These are phyloP conservation scores for Fusarium subtropicale DNA, from an alignment of 2,329 filamentous ascomycete species.

Conservation along the genomic window DNA sequence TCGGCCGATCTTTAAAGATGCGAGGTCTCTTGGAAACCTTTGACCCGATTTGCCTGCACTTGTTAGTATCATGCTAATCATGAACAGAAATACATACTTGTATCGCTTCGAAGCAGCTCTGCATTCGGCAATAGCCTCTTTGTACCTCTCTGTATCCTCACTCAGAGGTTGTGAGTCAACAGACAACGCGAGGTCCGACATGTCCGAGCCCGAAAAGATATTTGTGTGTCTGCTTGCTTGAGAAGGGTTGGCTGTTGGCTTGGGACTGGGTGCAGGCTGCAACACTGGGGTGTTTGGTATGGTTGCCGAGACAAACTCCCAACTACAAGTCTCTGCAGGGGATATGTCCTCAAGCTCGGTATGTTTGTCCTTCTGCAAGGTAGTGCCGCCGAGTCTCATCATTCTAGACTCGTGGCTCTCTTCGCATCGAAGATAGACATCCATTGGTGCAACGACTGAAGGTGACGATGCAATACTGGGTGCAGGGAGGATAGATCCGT, in stretches of 20 bases:
- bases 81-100: neutral
- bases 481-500: slow-evolving; percentile 20
- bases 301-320: slow-evolving; percentile 3
- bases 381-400: neutral
- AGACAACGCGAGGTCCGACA: slow-evolving; percentile 21
- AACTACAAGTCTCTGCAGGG: slow-evolving; percentile 8
- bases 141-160: neutral
- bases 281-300: neutral
- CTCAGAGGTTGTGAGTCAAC: neutral
- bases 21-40: neutral
- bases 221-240: too few relatives aligned
- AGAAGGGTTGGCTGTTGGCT: neutral
- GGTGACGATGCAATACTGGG: slow-evolving; percentile 12
- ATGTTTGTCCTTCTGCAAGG: neutral
- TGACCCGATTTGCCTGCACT: neutral
- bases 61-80: neutral
- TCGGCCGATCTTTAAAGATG: neutral
- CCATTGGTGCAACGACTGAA: slow-evolving; percentile 19
- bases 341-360: neutral
- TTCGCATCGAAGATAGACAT: slow-evolving; percentile 29
- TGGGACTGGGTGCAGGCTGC: neutral
- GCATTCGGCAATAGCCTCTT: neutral
- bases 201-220: slow-evolving; percentile 1
- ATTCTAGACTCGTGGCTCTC: slow-evolving; percentile 29
- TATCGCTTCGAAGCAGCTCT: neutral